Base-by-base conservation (phyloP, 2,329 filamentous ascomycete genomes). In the Paecilomyces fulvus region DNA sequence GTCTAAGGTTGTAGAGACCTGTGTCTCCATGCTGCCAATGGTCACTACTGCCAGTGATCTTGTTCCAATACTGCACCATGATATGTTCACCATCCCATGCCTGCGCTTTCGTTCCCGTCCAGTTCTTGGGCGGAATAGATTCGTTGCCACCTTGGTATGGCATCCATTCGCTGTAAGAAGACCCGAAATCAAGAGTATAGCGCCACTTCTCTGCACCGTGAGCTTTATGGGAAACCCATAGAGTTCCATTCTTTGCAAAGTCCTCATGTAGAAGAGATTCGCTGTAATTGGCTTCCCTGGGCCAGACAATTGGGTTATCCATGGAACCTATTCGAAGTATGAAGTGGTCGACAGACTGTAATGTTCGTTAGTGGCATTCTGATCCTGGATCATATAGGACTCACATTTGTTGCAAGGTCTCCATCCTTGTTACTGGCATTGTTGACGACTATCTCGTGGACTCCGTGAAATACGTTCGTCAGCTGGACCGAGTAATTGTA, bases 11-110 rank as follows among this genome's bases (percentile, higher is more conserved):
- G 30, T 70, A 68, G 52, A 68, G 69, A 31, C 68, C 71, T 20
- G 79, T 60, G 67, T 85, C 82, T 49, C 76, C 77, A 60, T 84
- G 77, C 63, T 84, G 80, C 12, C 80, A 67, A 61, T 83, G 79
- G 55, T 76, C 74, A 61, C 79, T 81, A 59, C 80, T 83, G 2
- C 80, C 80, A 25, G 78, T 73, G 49, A 79, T 69, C 55, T 73
- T 72, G 62, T 77, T 81, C 77, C 77, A 85, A 66, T 85, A 85
- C 61, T 84, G 80, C n/a, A 83, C 75, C 46, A 78, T 77, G 33
- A 85, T 74, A 62, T 85, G 82, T 46, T 83, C 76, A 46, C 81
- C 82, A 12, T 74, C 61, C 82, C 82, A 85, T 23, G 68, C 67
- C 64, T 85, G 82, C 10, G 70, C 58, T 12, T 73, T 68, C 0